Conservation (phyloP, 2,329 filamentous ascomycete genomes). For the Colletotrichum tropicicola region DNA sequence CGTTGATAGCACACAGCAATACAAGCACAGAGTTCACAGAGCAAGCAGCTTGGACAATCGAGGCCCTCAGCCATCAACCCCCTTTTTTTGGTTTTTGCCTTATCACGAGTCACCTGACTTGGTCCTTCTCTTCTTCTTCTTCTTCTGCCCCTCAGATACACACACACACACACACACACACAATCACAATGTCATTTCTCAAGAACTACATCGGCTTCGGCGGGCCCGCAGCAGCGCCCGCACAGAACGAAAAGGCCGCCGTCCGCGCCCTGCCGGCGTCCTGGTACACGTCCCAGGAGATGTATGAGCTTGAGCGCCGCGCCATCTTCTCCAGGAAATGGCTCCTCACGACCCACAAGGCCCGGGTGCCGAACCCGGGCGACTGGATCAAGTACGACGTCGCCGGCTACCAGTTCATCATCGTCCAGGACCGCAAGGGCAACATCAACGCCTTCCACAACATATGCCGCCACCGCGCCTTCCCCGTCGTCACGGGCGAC, state of each 20-base stretch:
- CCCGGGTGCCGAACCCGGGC: slow-evolving; percentile 58
- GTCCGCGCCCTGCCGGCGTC: slow-evolving; percentile 53
- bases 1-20: background rate
- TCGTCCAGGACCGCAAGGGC: slow-evolving; percentile 58
- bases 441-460: slow-evolving; percentile 70
- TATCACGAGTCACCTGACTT: background rate
- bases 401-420: slow-evolving; percentile 64
- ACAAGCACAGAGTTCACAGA: background rate
- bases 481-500: slow-evolving; percentile 62
- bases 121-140: background rate
- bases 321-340: slow-evolving; percentile 66
- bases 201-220: slow-evolving; percentile 50
- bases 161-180: slow-evolving; percentile 15
- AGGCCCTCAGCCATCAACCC: background rate
- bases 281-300: slow-evolving; percentile 61
- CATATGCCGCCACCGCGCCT: slow-evolving; percentile 69
- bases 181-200: slow-evolving; percentile 38
- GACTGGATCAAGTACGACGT: slow-evolving; percentile 65
- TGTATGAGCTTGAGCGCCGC: slow-evolving; percentile 65
- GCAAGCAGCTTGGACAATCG: background rate
- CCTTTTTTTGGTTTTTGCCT: background rate
- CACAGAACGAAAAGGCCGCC: slow-evolving; percentile 39
- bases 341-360: slow-evolving; percentile 63
- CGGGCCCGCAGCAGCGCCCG: slow-evolving; percentile 26
- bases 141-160: background rate